A percentile compares a stretch with the other conserved stretches of the same genome.
Evolutionary conservation across 805 yeast species (phyloP).

Genomic region (Saccharomycopsis microspora): DNA sequence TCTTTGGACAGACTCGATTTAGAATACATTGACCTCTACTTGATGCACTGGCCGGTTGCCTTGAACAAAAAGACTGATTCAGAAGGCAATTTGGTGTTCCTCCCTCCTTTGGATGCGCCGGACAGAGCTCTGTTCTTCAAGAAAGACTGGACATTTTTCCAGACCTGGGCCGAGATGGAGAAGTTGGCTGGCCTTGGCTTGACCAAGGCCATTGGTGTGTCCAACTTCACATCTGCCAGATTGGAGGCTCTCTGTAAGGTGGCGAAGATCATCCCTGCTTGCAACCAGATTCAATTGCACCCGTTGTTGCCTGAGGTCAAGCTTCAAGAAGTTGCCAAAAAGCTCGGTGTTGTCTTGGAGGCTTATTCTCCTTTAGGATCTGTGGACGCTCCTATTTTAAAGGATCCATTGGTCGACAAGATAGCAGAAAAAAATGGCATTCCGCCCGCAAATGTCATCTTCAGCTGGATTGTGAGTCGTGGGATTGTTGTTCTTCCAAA

Average conservation of each 20-base stretch:
- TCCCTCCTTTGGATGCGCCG: background rate
- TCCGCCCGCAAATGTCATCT: conserved; percentile 30
- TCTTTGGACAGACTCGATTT: conserved; percentile 59
- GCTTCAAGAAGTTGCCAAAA: conserved; percentile 29
- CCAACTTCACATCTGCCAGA: conserved; percentile 38
- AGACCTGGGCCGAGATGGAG: conserved; percentile 58
- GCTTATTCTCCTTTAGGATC: conserved; percentile 37
- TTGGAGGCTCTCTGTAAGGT: conserved; percentile 35
- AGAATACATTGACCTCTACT: conserved; percentile 73
- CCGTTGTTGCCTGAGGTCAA: conserved; percentile 40
- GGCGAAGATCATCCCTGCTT: conserved; percentile 35
- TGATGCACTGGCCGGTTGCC: conserved; percentile 86
- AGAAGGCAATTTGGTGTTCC: conserved; percentile 34
- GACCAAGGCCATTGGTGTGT: conserved; percentile 39
- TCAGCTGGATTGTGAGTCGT: conserved; percentile 37
- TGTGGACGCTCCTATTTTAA: conserved; percentile 61
- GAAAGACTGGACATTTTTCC: conserved; percentile 31
- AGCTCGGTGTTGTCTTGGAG: conserved; percentile 28
- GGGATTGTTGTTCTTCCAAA: conserved; percentile 48
- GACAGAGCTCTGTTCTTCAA: background rate
- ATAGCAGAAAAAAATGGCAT: conserved; percentile 34
- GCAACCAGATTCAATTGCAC: conserved; percentile 43
- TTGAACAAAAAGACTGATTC: conserved; percentile 22
- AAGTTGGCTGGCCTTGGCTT: conserved; percentile 31
- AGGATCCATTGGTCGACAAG: conserved; percentile 65